These are phyloP conservation scores for Macrocybe sp. DNA, from an alignment of 1,284 basidiomycete species.

Conservation along the genomic window DNA sequence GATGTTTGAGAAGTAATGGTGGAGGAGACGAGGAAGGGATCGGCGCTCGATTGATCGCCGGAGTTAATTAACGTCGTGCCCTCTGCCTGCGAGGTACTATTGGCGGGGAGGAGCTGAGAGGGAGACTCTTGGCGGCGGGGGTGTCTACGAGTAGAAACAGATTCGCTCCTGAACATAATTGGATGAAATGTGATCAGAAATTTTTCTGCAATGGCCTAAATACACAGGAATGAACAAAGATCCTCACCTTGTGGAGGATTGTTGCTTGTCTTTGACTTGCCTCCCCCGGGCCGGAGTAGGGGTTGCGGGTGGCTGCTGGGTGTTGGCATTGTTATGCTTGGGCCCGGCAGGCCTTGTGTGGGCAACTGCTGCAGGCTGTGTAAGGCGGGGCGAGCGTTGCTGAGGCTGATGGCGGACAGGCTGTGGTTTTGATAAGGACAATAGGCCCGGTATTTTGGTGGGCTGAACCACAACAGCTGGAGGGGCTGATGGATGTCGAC, in stretches of 20 bases:
- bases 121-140: slow-evolving; percentile 55
- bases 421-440: slow-evolving; percentile 60
- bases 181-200: slow-evolving; percentile 4
- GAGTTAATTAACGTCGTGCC: slow-evolving; percentile 23
- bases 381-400: slow-evolving; percentile 30
- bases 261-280: slow-evolving; percentile 17
- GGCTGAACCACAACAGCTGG: slow-evolving; percentile 61
- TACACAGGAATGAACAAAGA: slow-evolving; percentile 4
- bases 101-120: slow-evolving; percentile 21
- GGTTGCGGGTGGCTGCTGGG: slow-evolving; percentile 3
- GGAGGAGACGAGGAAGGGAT: slow-evolving; percentile 48
- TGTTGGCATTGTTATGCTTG: slow-evolving; percentile 9
- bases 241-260: slow-evolving; percentile 3
- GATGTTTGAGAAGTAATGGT: slow-evolving; percentile 30
- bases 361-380: slow-evolving; percentile 10
- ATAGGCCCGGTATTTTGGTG: slow-evolving; percentile 64
- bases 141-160: slow-evolving; percentile 39
- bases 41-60: slow-evolving; percentile 36
- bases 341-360: slow-evolving; percentile 6
- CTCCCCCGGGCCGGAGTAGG: slow-evolving; percentile 9
- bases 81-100: slow-evolving; percentile 60
- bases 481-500: slow-evolving; percentile 65
- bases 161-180: slow-evolving; percentile 36
- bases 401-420: slow-evolving; percentile 25
- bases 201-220: slow-evolving; percentile 5